Conservation (phyloP, 495 filamentous ascomycete species). For the Neurospora sublineolata region DNA sequence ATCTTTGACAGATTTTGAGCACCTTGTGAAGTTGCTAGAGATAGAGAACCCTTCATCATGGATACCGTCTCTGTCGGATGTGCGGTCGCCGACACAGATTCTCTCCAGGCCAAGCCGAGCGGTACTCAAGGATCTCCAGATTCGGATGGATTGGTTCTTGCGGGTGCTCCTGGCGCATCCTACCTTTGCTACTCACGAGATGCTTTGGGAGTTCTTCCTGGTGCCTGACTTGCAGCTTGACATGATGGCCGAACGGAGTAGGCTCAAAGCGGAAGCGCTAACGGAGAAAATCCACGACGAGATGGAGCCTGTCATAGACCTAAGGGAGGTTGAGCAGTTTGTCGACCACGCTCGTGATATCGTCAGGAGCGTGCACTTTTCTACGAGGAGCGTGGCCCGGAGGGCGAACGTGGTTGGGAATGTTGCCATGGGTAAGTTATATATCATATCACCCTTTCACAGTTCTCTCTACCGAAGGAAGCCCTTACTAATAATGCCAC, state of each 20-base stretch:
- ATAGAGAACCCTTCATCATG: constrained; percentile 93
- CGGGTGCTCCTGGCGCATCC: constrained; percentile 77
- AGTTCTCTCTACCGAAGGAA: constrained; percentile 16
- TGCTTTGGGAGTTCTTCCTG: constrained; percentile 98
- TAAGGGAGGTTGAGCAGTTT: constrained; percentile 88
- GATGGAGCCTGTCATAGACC: constrained; percentile 69
- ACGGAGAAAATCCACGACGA: constrained; percentile 81
- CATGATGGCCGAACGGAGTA: constrained; percentile 80
- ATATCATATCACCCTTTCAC: background rate
- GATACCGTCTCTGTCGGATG: constrained; percentile 67
- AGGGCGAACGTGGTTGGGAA: constrained; percentile 49
- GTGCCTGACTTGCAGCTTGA: constrained; percentile 87
- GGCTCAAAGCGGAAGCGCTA: constrained; percentile 70
- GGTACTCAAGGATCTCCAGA: constrained; percentile 75
- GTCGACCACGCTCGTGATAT: constrained; percentile 79
- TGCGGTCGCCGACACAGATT: constrained; percentile 82
- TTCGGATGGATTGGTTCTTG: constrained; percentile 76
- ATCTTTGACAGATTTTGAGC: constrained; percentile 86
- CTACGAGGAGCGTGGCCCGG: constrained; percentile 69
- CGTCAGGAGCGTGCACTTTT: constrained; percentile 69
- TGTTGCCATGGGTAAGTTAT: constrained; percentile 40
- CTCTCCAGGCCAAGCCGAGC: constrained; percentile 83
- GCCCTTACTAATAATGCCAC: constrained; percentile 18
- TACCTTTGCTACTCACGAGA: constrained; percentile 92
- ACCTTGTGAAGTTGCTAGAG: constrained; percentile 73